phyloP scores from a whole-genome alignment of 768 basidiomycete species.

The Tephrocybe sp. region DNA sequence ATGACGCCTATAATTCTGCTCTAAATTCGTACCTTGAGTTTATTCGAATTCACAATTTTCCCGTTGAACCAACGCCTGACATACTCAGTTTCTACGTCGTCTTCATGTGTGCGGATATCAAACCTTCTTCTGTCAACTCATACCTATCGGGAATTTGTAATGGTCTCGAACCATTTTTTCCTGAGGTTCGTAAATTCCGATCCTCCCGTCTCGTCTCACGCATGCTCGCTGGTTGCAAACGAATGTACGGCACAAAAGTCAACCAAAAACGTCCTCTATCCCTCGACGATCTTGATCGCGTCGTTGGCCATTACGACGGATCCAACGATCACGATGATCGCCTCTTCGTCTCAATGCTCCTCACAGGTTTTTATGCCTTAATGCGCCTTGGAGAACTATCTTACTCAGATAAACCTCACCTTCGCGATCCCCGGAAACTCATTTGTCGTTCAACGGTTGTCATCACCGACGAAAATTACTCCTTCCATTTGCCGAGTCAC shows the following conservation, averaged over 20 bases:
- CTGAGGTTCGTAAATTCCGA: too few species aligned
- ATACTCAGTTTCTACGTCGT: constrained; percentile 1
- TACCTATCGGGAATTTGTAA: too few species aligned
- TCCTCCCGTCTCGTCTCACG: too few species aligned
- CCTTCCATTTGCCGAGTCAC: too few species aligned
- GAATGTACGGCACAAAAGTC: not conserved
- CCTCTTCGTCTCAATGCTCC: constrained; percentile 28
- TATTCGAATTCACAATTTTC: not conserved
- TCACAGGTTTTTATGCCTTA: constrained; percentile 23
- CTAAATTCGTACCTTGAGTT: not conserved
- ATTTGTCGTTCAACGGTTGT: not conserved
- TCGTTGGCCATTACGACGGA: not conserved
- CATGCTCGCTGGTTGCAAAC: not conserved
- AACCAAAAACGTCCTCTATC: not conserved
- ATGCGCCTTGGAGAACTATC: constrained; percentile 26
- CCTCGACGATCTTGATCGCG: not conserved
- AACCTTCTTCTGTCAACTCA: too few species aligned
- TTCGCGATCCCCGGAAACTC: constrained; percentile 1
- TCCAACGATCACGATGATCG: constrained; percentile 11
- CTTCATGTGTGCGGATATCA: not conserved
- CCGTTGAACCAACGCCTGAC: constrained; percentile 14
- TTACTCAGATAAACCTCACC: constrained; percentile 14
- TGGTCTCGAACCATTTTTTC: too few species aligned
- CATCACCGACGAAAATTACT: not conserved
- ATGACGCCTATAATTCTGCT: constrained; percentile 19